Conservation (phyloP, 2,329 filamentous ascomycete genomes). For the Colletotrichum sp. region DNA sequence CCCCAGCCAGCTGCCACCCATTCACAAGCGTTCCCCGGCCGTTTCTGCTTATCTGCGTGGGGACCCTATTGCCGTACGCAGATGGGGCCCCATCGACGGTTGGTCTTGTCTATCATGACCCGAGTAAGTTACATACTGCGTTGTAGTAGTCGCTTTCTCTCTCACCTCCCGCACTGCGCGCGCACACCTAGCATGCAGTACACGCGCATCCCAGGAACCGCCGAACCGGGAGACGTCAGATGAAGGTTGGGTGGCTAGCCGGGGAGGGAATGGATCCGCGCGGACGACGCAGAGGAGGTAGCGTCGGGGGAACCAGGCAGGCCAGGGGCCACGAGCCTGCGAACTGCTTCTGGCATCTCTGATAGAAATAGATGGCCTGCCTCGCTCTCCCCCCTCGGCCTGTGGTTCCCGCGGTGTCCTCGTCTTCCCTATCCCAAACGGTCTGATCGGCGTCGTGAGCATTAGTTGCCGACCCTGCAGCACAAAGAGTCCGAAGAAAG, state of each 20-base stretch:
- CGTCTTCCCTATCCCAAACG: background rate
- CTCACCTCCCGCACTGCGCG: background rate
- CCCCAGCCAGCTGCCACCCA: conserved; percentile 1
- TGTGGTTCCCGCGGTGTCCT: background rate
- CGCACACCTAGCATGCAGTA: background rate
- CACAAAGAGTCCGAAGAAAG: background rate
- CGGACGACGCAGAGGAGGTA: background rate
- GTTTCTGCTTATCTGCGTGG: conserved; percentile 18
- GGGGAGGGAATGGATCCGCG: background rate
- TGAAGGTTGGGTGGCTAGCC: conserved; percentile 9
- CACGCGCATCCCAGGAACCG: background rate
- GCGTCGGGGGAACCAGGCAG: background rate
- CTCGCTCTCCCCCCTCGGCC: background rate
- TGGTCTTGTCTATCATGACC: conserved; percentile 13
- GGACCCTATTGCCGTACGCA: background rate
- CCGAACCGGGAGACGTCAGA: conserved; percentile 13
- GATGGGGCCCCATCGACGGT: background rate
- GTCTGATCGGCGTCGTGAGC: background rate
- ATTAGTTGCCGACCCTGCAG: background rate
- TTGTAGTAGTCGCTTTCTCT: background rate
- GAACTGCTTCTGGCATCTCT: background rate
- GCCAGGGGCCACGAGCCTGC: background rate
- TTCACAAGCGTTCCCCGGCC: conserved; percentile 8
- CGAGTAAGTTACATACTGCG: conserved; percentile 15
- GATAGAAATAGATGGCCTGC: conserved; percentile 2